Conservation (phyloP, 306 rosid genomes). For the Sophora flavescens region DNA sequence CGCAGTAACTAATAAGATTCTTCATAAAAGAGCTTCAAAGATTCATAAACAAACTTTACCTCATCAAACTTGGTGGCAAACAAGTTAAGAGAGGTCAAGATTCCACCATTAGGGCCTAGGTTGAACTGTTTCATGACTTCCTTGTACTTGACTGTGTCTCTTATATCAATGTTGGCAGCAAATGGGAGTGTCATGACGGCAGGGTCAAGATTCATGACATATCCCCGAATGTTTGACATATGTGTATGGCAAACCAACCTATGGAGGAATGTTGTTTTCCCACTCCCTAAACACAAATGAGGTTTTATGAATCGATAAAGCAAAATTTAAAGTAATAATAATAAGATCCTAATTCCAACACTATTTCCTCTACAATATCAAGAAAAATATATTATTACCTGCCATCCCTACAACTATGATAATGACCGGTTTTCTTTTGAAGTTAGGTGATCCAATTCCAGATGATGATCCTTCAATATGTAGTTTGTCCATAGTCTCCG, state of each 20-base stretch:
- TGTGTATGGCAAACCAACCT: slow-evolving; percentile 80
- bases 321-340: background rate
- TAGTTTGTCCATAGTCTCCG: slow-evolving; percentile 67
- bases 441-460: slow-evolving; percentile 53
- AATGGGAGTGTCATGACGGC: slow-evolving; percentile 90
- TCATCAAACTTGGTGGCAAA: slow-evolving; percentile 97
- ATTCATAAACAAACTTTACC: slow-evolving; percentile 56
- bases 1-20: slow-evolving; percentile 1
- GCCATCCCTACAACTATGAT: slow-evolving; percentile 95
- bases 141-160: slow-evolving; percentile 93
- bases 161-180: slow-evolving; percentile 82
- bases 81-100: slow-evolving; percentile 91
- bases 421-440: slow-evolving; percentile 84
- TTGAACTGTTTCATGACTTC: slow-evolving; percentile 96
- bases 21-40: background rate
- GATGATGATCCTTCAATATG: slow-evolving; percentile 72
- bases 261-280: slow-evolving; percentile 86
- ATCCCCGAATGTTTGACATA: slow-evolving; percentile 66
- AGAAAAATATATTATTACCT: slow-evolving; percentile 53
- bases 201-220: slow-evolving; percentile 90
- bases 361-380: background rate
- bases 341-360: background rate
- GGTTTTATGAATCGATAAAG: slow-evolving; percentile 20
- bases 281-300: slow-evolving; percentile 71
- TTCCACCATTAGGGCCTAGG: slow-evolving; percentile 98